Base-by-base conservation (phyloP, 768 basidiomycete species). In the Russula ochroleuca region DNA sequence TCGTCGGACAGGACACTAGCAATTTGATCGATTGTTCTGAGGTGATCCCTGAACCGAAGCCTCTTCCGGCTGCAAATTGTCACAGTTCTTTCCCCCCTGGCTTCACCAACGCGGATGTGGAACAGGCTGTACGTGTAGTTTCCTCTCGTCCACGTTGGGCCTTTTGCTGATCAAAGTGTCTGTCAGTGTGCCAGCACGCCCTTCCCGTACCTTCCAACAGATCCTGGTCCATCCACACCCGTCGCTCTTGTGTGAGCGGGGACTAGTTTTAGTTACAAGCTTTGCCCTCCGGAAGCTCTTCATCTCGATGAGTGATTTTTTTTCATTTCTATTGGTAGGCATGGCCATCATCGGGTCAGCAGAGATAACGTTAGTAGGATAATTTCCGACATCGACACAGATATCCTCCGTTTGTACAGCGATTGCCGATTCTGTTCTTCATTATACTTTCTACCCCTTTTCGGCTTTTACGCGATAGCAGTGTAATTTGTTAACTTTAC, bases 1-100 rank as follows among this genome's bases (percentile, higher is more conserved):
- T 78, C 19, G 61, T 80, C 43, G 81, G 79, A 19, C 78, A 80
- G 47, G 73, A 79, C 64, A 60, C 61, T 14, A 68, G 62, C 59
- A 66, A 70, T 6, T 60, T 81, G 62, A 72, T 77, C 40, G 79
- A 80, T 70, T 81, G 79, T 69, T 77, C 76, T 5, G 79, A 80
- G 48, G 76, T 80, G 59, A 78, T 80, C 38, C 79, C 79, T 5
- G 61, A 62, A 2, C 74, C 78, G 10, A 66, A 67, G 41, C 59
- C 71, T n/a, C 68, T 73, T 50, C 70, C 67, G 25, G 69, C 63
- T 41, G 67, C 65, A 11, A 66, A 58, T 21, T 19, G 38, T 14
- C 62, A n/a, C 3, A 52, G 56, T 11, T 41, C 21, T 14, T 63
- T 58, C 3, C 62, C 62, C 5, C 8, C 62, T 75, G 76, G 74